Percentiles rank a stretch among this genome's conserved stretches.
These are phyloP conservation scores for Pythium angustatum DNA, from an alignment of 352 stramenopile genomes.

Conservation along the genomic window DNA sequence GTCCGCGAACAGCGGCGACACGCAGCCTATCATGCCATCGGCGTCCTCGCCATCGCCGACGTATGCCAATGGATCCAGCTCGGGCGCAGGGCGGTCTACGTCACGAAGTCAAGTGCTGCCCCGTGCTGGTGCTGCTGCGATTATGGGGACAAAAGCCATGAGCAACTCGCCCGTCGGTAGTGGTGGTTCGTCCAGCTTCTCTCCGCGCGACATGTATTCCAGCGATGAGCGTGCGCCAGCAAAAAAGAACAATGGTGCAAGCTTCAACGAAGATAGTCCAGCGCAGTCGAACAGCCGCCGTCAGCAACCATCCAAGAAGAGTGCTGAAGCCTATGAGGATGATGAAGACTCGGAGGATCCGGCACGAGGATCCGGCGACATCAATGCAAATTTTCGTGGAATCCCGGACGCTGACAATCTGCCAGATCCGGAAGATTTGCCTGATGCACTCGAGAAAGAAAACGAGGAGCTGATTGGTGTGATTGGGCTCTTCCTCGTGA, in stretches of 20 bases:
- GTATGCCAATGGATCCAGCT: conserved; percentile 10
- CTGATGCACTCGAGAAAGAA: conserved; percentile 65
- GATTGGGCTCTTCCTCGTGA: conserved; percentile 75
- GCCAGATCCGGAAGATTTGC: conserved; percentile 72
- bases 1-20: conserved; percentile 58
- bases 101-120: conserved; percentile 51
- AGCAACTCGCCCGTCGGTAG: conserved; percentile 12
- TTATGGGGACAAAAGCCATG: conserved; percentile 34
- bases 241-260: conserved; percentile 15
- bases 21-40: conserved; percentile 48
- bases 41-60: conserved; percentile 22
- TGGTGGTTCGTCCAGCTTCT: conserved; percentile 50
- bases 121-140: conserved; percentile 35
- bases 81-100: conserved; percentile 1
- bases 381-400: conserved; percentile 59
- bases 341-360: conserved; percentile 33
- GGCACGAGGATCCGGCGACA: conserved; percentile 1
- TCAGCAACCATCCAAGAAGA: not conserved
- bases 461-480: conserved; percentile 76
- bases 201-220: conserved; percentile 60
- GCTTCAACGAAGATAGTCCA: conserved; percentile 23
- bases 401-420: conserved; percentile 72
- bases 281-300: conserved; percentile 18
- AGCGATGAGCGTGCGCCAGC: conserved; percentile 35
- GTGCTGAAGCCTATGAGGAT: conserved; percentile 4